Percentiles rank a stretch among this genome's conserved stretches.
Conservation (phyloP, 2,329 filamentous ascomycete genomes). For the Aschersonia sp. region DNA sequence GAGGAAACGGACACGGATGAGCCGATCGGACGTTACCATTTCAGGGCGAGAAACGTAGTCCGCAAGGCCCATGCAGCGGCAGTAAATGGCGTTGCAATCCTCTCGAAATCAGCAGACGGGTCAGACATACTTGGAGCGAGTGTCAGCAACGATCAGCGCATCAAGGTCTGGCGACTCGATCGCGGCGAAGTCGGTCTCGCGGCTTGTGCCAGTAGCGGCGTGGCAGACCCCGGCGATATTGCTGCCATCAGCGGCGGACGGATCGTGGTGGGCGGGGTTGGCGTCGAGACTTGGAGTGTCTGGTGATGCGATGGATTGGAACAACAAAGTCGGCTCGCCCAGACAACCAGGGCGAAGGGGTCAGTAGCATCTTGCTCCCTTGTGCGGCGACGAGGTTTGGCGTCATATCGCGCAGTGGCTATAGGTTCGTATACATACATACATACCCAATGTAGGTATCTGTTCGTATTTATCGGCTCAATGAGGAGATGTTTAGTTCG, state of each 20-base stretch:
- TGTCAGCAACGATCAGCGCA: constrained; percentile 45
- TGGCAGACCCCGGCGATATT: constrained; percentile 43
- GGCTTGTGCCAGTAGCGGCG: constrained; percentile 39
- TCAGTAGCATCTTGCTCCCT: too few species aligned
- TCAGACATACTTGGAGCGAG: constrained; percentile 21
- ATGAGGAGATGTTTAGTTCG: too few species aligned
- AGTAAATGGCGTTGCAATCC: constrained; percentile 41
- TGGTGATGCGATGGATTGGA: too few species aligned
- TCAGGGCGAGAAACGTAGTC: constrained; percentile 12
- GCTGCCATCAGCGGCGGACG: constrained; percentile 17
- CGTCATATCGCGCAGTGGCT: too few species aligned
- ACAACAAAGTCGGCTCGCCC: too few species aligned
- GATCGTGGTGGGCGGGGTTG: constrained; percentile 29
- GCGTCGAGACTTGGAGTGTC: constrained; percentile 27
- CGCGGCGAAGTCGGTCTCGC: constrained; percentile 16
- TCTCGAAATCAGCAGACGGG: constrained; percentile 8
- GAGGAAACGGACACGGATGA: not conserved
- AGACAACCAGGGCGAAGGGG: too few species aligned
- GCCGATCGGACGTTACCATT: constrained; percentile 7
- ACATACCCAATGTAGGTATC: too few species aligned
- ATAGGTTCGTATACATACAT: too few species aligned
- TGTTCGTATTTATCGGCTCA: too few species aligned
- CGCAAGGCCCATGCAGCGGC: constrained; percentile 54
- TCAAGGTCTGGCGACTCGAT: constrained; percentile 38
- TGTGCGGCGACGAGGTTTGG: too few species aligned